These are phyloP conservation scores for Lobulomyces angularis DNA, from an alignment of 192 early-diverging fungal genomes.

Conservation along the genomic window DNA sequence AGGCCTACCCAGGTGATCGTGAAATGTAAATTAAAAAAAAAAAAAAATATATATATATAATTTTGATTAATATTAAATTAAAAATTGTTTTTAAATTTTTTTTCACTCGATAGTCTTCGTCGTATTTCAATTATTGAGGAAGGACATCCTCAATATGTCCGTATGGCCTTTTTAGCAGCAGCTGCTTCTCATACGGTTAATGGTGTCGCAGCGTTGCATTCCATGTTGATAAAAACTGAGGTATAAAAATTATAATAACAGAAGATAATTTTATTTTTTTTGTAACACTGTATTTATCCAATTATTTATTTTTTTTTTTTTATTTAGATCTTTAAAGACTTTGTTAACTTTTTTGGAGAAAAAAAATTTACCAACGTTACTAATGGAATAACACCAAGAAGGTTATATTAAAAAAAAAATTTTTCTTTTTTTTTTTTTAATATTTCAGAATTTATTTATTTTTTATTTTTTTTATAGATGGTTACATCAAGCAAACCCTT, in stretches of 20 bases:
- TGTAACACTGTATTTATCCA: background rate
- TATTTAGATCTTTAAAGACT: constrained; percentile 71
- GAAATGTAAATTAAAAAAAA: constrained; percentile 11
- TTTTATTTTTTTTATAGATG: constrained; percentile 43
- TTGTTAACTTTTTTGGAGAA: constrained; percentile 73
- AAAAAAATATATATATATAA: background rate
- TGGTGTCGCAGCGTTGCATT: constrained; percentile 69
- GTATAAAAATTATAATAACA: constrained; percentile 1
- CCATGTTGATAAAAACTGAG: constrained; percentile 26
- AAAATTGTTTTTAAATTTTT: too few relatives aligned
- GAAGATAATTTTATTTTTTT: background rate
- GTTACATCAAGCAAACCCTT: constrained; percentile 93
- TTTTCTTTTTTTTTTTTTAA: background rate
- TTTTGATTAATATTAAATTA: too few relatives aligned
- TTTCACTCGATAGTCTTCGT: constrained; percentile 45
- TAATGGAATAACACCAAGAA: constrained; percentile 90
- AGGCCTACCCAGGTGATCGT: constrained; percentile 72
- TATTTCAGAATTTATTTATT: constrained; percentile 6
- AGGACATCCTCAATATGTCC: constrained; percentile 77
- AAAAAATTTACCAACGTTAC: constrained; percentile 94
- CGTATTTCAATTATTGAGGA: constrained; percentile 94
- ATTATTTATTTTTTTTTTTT: constrained; percentile 1
- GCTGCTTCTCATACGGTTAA: constrained; percentile 92
- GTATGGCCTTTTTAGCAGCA: constrained; percentile 95
- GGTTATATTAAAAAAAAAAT: constrained; percentile 10